Evolutionary conservation across 306 rosid species (phyloP).

Genomic region (Elaeagnus macrophylla): DNA sequence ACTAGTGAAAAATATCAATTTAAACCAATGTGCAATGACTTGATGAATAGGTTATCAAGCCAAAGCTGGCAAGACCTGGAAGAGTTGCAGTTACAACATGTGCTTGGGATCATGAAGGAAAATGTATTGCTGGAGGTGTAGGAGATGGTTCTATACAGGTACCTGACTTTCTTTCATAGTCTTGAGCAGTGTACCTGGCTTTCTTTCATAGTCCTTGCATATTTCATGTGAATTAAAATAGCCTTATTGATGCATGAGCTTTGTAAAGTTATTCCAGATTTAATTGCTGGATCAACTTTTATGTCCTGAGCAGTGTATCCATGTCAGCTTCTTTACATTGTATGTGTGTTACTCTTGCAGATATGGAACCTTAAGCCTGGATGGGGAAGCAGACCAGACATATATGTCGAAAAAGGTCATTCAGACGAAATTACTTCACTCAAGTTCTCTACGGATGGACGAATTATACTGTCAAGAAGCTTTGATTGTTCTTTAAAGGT

Average conservation of each 20-base stretch:
- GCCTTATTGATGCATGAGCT: constrained; percentile 4
- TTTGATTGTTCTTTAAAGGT: constrained; percentile 83
- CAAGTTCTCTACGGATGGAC: constrained; percentile 78
- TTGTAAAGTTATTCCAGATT: neutral
- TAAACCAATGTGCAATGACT: constrained; percentile 14
- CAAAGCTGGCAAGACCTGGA: constrained; percentile 83
- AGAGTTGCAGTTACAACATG: constrained; percentile 91
- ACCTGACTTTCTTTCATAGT: too few relatives aligned
- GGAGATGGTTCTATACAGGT: constrained; percentile 98
- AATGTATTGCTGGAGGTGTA: constrained; percentile 80
- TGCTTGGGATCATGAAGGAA: constrained; percentile 82
- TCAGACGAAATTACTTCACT: constrained; percentile 66
- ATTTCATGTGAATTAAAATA: constrained; percentile 4
- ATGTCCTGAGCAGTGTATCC: neutral
- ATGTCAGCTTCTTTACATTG: constrained; percentile 14
- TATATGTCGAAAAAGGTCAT: constrained; percentile 54
- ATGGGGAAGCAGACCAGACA: constrained; percentile 96
- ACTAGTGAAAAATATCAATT: neutral
- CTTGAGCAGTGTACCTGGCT: too few relatives aligned
- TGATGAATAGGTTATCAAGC: constrained; percentile 71
- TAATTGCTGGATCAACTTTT: neutral
- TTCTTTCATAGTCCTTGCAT: constrained; percentile 4
- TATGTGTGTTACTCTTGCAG: constrained; percentile 31
- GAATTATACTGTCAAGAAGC: constrained; percentile 67
- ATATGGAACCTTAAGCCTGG: constrained; percentile 87